Evolutionary conservation across 352 stramenopile genomes (phyloP).

Genomic region (Pythium plurisporium): DNA sequence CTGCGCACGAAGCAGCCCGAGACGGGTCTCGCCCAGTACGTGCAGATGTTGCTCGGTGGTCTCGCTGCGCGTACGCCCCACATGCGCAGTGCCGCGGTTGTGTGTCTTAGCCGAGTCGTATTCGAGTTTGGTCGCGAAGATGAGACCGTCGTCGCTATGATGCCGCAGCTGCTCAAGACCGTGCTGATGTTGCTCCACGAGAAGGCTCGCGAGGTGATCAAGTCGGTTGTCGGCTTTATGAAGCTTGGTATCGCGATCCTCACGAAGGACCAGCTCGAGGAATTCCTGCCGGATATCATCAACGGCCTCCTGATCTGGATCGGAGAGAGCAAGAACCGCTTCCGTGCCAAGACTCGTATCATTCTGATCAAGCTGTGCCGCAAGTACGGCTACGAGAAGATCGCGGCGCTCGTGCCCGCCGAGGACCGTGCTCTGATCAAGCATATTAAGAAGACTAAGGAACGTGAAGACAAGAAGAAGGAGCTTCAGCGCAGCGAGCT

Average conservation of each 20-base stretch:
- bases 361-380: slow-evolving; percentile 95
- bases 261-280: slow-evolving; percentile 82
- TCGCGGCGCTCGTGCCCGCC: slow-evolving; percentile 86
- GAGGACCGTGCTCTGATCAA: slow-evolving; percentile 91
- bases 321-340: slow-evolving; percentile 93
- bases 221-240: slow-evolving; percentile 95
- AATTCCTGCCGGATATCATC: slow-evolving; percentile 90
- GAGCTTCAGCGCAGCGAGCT: slow-evolving; percentile 34
- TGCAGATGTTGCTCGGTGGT: slow-evolving; percentile 91
- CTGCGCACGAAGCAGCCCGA: slow-evolving; percentile 54
- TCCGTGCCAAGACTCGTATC: slow-evolving; percentile 93
- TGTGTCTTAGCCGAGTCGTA: slow-evolving; percentile 92
- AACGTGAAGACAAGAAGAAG: slow-evolving; percentile 88
- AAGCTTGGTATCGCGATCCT: slow-evolving; percentile 93
- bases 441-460: slow-evolving; percentile 95
- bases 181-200: slow-evolving; percentile 92
- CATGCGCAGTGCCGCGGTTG: slow-evolving; percentile 94
- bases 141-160: slow-evolving; percentile 55
- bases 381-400: slow-evolving; percentile 91
- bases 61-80: slow-evolving; percentile 92
- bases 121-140: slow-evolving; percentile 91
- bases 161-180: slow-evolving; percentile 90
- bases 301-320: slow-evolving; percentile 92
- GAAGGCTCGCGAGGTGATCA: slow-evolving; percentile 94
- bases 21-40: slow-evolving; percentile 84